Evolutionary conservation across 78 protist genomes (phyloP).

Genomic region (Capsaspora owczarzaki): DNA sequence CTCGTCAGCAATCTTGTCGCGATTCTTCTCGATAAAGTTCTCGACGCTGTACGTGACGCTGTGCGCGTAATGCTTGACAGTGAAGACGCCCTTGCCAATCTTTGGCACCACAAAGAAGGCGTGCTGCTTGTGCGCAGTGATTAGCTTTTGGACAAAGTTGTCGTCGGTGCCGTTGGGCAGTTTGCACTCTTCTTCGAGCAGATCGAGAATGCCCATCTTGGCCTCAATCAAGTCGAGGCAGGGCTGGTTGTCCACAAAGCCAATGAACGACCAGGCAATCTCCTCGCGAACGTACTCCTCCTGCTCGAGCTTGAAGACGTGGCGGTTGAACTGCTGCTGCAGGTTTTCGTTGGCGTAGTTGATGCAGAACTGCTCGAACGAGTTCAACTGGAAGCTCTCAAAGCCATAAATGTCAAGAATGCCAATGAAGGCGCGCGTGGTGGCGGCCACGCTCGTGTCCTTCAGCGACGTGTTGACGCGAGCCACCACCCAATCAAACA

Average conservation of each 20-base stretch:
- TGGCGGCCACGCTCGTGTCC: background rate
- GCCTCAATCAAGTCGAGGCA: constrained; percentile 67
- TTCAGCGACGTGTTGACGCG: constrained; percentile 36
- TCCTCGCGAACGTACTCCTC: constrained; percentile 70
- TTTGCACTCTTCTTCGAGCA: constrained; percentile 73
- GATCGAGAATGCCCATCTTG: constrained; percentile 58
- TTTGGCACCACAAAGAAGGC: constrained; percentile 5
- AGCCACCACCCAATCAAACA: constrained; percentile 56
- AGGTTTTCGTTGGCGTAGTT: constrained; percentile 52
- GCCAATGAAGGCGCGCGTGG: constrained; percentile 26
- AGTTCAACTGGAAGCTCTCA: constrained; percentile 40
- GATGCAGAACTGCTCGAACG: constrained; percentile 82
- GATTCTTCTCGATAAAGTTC: constrained; percentile 62
- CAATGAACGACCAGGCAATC: constrained; percentile 68
- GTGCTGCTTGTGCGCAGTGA: background rate
- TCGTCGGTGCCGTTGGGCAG: constrained; percentile 48
- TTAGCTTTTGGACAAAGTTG: constrained; percentile 2
- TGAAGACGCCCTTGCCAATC: constrained; percentile 14
- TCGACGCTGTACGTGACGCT: constrained; percentile 37
- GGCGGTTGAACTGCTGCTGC: constrained; percentile 45
- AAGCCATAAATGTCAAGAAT: constrained; percentile 80
- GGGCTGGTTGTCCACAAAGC: constrained; percentile 68
- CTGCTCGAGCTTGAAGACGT: constrained; percentile 52
- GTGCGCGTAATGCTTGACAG: constrained; percentile 51
- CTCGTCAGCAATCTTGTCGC: background rate